Percentiles rank a stretch among this genome's conserved stretches.
phyloP scores from a whole-genome alignment of 805 yeast genomes.

The Zygoascus flipseniorum region DNA sequence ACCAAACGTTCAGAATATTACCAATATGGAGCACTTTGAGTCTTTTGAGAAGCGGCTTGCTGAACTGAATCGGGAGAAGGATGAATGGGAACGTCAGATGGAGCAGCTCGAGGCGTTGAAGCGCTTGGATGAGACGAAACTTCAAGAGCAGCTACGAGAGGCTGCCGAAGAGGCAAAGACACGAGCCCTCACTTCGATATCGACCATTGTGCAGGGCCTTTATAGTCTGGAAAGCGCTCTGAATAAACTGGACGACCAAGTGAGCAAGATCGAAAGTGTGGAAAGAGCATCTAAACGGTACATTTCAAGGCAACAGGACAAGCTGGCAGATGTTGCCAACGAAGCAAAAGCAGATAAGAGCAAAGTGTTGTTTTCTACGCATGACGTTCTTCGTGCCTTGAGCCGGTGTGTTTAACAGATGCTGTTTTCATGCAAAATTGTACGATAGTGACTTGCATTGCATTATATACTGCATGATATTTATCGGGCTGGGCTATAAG shows the following conservation, averaged over 20 bases:
- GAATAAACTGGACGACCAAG: constrained; percentile 13
- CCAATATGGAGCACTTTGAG: constrained; percentile 41
- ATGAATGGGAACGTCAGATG: constrained; percentile 32
- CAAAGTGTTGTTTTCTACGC: background rate
- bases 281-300: constrained; percentile 17
- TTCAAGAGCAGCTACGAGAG: background rate
- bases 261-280: constrained; percentile 17
- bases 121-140: background rate
- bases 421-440: background rate
- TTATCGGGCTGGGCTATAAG: background rate
- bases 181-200: background rate
- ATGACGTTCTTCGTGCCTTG: constrained; percentile 11
- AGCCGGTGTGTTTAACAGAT: background rate
- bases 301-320: constrained; percentile 9
- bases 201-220: background rate
- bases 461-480: background rate
- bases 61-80: constrained; percentile 38
- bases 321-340: constrained; percentile 2
- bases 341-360: background rate
- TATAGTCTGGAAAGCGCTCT: constrained; percentile 1
- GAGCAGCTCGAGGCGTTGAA: background rate
- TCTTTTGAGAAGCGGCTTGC: constrained; percentile 38
- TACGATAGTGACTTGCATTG: background rate
- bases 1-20: constrained; percentile 54
- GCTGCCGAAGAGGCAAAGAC: constrained; percentile 19